phyloP scores from a whole-genome alignment of 305 asterid species.

The Euphrasia arctica region DNA sequence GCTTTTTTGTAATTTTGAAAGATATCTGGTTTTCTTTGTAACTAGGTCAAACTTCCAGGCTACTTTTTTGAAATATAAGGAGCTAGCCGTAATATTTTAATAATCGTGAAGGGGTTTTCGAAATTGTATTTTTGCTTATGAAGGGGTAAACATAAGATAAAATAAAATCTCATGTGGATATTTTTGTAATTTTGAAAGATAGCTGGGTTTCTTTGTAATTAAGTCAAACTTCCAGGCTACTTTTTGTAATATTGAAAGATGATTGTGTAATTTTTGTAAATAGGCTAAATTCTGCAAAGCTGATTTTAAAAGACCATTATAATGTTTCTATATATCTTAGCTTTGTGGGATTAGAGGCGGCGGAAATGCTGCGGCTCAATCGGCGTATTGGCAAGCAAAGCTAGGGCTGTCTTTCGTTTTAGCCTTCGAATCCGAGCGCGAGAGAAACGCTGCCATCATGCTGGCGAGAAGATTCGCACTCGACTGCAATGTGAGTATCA shows the following conservation, averaged over 20 bases:
- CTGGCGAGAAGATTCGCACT: conserved; percentile 86
- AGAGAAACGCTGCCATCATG: conserved; percentile 92
- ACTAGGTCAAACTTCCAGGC: neutral
- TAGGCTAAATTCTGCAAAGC: neutral
- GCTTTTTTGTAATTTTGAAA: neutral
- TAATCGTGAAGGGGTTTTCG: no score
- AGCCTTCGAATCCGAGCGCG: conserved; percentile 84
- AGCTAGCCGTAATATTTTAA: no score
- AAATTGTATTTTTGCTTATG: no score
- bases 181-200: neutral
- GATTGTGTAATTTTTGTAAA: neutral
- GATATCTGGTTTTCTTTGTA: neutral
- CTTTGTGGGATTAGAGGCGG: conserved; percentile 96
- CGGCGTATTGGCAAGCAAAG: conserved; percentile 77
- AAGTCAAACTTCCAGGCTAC: no score
- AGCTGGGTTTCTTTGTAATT: neutral
- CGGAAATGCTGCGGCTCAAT: conserved; percentile 89
- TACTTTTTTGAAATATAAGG: no score
- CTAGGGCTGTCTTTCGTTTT: conserved; percentile 54
- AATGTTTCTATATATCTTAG: conserved; percentile 31
- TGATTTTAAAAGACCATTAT: neutral
- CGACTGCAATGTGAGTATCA: conserved; percentile 75
- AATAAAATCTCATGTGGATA: no score
- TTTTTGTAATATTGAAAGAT: neutral
- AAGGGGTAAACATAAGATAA: no score